Conservation (phyloP, 192 early-diverging fungal genomes). For the Coemansia sp. region DNA sequence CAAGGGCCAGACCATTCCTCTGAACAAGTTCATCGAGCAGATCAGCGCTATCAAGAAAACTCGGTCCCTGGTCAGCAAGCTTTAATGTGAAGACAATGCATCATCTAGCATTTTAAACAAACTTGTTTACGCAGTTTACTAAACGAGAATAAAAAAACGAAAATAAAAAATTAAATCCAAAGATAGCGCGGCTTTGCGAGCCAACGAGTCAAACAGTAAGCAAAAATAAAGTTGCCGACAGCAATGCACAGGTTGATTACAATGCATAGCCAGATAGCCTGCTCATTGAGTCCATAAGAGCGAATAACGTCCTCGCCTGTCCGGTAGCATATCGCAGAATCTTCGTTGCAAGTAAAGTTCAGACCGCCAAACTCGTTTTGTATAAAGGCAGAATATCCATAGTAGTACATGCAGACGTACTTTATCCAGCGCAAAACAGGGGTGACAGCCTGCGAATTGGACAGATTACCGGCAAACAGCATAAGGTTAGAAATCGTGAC, state of each 20-base stretch:
- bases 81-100: too few species aligned
- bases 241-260: conserved; percentile 2
- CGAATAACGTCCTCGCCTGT: conserved; percentile 10
- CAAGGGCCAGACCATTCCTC: conserved; percentile 75
- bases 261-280: conserved; percentile 13
- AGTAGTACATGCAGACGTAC: conserved; percentile 14
- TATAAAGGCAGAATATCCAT: conserved; percentile 8
- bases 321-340: background rate
- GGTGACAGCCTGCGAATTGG: conserved; percentile 14
- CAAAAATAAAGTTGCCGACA: background rate
- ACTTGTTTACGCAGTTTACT: too few species aligned
- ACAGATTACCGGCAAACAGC: conserved; percentile 23
- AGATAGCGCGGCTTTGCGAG: conserved; percentile 13
- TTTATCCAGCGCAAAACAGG: conserved; percentile 18
- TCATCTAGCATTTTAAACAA: background rate
- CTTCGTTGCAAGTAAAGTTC: conserved; percentile 6
- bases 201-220: conserved; percentile 9
- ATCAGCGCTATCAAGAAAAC: conserved; percentile 69
- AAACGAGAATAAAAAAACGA: background rate
- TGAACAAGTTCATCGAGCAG: conserved; percentile 70
- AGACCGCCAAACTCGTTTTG: conserved; percentile 15
- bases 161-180: conserved; percentile 9
- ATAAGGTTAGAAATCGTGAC: conserved; percentile 16
- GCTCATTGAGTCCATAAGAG: conserved; percentile 7
- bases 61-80: conserved; percentile 60